Evolutionary conservation across 148 eudicot species (phyloP), one percentile per base, ranked within the genome.

Genomic region (Hydrangea macrophylla): DNA sequence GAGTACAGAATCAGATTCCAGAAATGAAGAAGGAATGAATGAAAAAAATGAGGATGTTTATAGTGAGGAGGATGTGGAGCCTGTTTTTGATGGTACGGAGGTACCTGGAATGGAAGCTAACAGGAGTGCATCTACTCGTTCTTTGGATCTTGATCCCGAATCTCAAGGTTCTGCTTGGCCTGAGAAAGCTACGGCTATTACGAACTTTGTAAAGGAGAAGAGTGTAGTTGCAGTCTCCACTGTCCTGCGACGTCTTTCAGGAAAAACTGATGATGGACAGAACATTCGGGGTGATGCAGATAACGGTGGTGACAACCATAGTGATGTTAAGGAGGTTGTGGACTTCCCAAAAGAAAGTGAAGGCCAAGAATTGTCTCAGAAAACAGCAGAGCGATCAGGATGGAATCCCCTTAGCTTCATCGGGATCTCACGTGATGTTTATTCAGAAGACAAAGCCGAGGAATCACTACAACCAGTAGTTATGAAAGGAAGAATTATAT

Each of bases 11-110:
- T 31, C 33, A 37, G 65, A 35, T 24, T 65, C 51, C 33, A 39
- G n/a, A 55, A 55, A 55, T 55, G 70, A 67, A 67, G 60, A 67
- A 55, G n/a, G n/a, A n/a, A n/a, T n/a, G n/a, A 35, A 57, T 8
- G 55, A 58, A 57, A 73, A 64, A 28, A 48, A 50, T 32, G 71
- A 69, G 25, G 78, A 70, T 44, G 33, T 44, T 58, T 23, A 30
- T 13, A 2, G 59, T 11, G 71, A 42, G 35, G 78, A 65, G 63
- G 65, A 70, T 15, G 64, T 26, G 20, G 85, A 81, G 65, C 81
- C 85, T 36, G 75, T 81, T 23, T 81, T 81, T 78, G 85, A 81
- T 65, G 85, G 85, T 12, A 81, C 82, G 0, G 85, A 81, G 67
- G 60, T 74, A 48, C 76, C 84, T 57, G 81, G 68, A 44, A 74